phyloP scores from a whole-genome alignment of 106 monocot genomes.

The Ottelia alismoides region DNA sequence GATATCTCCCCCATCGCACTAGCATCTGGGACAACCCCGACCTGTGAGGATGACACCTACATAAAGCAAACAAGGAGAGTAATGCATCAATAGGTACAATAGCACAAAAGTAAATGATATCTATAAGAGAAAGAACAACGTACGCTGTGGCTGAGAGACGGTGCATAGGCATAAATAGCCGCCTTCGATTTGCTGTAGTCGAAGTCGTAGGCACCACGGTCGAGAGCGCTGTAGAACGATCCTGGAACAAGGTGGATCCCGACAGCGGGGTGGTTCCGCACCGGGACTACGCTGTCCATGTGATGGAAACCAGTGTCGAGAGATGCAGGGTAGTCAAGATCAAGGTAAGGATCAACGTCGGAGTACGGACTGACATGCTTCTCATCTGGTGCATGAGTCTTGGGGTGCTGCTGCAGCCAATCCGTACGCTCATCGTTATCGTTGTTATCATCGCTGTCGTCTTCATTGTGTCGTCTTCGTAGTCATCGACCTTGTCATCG shows the following conservation, averaged over 20 bases:
- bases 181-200: constrained; percentile 2
- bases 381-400: not conserved
- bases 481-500: constrained; percentile 1
- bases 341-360: constrained; percentile 32
- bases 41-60: constrained; percentile 10
- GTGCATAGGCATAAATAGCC: not conserved
- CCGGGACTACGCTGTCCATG: constrained; percentile 22
- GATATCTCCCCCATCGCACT: constrained; percentile 3
- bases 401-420: not conserved
- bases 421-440: not conserved
- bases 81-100: not conserved
- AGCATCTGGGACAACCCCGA: constrained; percentile 9
- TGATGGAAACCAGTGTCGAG: constrained; percentile 9
- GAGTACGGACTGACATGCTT: constrained; percentile 13
- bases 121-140: not conserved
- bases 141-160: constrained; percentile 7
- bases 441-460: not conserved
- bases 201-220: too few relatives aligned
- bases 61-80: not conserved
- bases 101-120: too few relatives aligned
- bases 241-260: too few relatives aligned
- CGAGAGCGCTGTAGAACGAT: too few relatives aligned
- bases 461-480: constrained; percentile 4
- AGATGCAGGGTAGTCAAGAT: constrained; percentile 24
- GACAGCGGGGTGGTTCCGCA: constrained; percentile 4